Conservation (phyloP, 2,329 filamentous ascomycete genomes). For the Aspergillus sp. region DNA sequence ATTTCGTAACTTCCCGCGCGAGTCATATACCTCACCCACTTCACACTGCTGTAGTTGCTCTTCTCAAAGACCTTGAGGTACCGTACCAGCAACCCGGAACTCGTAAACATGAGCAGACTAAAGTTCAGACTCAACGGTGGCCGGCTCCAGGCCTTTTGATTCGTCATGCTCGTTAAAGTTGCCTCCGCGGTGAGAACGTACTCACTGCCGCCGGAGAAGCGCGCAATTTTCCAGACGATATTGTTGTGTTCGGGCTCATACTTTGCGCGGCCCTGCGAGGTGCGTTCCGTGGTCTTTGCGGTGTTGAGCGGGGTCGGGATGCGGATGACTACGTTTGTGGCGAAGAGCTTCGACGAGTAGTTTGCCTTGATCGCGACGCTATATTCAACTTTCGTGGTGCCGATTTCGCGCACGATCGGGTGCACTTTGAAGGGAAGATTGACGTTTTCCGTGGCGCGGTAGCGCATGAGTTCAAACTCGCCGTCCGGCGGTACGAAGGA, state of each 20-base stretch:
- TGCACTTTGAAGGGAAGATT: conserved; percentile 99
- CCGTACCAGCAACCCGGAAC: conserved; percentile 84
- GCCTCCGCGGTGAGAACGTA: conserved; percentile 95
- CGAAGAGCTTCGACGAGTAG: conserved; percentile 94
- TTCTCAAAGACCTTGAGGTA: conserved; percentile 99
- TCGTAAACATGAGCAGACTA: conserved; percentile 96
- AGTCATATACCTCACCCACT: conserved; percentile 99
- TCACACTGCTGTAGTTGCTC: conserved; percentile 97
- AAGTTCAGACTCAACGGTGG: conserved; percentile 92
- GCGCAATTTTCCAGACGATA: conserved; percentile 97
- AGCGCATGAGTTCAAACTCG: conserved; percentile 98
- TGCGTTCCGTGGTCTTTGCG: conserved; percentile 87
- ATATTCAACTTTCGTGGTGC: conserved; percentile 97
- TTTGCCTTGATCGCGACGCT: conserved; percentile 97
- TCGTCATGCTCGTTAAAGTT: conserved; percentile 93
- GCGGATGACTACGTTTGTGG: conserved; percentile 91
- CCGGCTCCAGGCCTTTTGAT: conserved; percentile 94
- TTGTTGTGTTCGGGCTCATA: conserved; percentile 98
- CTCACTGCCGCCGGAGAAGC: conserved; percentile 98
- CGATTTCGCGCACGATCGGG: conserved; percentile 96
- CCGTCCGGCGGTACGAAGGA: conserved; percentile 96
- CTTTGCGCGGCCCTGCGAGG: conserved; percentile 94
- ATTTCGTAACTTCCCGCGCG: conserved; percentile 97
- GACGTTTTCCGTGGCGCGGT: conserved; percentile 97
- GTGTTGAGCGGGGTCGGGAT: conserved; percentile 97